These are phyloP conservation scores for Whalleya microplaca DNA, from an alignment of 2,329 filamentous ascomycete genomes.

Conservation along the genomic window DNA sequence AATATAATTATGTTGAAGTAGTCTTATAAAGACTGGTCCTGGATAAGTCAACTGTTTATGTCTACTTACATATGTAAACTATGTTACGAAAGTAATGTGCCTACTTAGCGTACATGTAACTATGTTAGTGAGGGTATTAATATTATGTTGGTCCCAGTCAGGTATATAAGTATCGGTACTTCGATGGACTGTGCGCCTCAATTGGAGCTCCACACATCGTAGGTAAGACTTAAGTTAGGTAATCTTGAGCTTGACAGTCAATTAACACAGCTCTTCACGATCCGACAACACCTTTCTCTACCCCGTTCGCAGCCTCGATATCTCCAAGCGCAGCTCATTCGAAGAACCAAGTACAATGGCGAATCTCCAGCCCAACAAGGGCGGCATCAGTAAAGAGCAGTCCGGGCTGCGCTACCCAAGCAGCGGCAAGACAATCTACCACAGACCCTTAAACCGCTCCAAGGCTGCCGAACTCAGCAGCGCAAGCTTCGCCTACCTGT, in stretches of 20 bases:
- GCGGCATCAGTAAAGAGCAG: conserved; percentile 51
- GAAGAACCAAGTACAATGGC: conserved; percentile 48
- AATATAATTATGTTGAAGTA: no score
- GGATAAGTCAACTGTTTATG: no score
- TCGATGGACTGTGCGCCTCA: background rate
- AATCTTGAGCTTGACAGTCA: background rate
- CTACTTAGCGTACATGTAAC: no score
- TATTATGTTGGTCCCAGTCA: no score
- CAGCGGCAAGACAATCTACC: conserved; percentile 97
- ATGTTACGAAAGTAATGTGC: no score
- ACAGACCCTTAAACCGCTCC: conserved; percentile 88
- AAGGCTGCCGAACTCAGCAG: conserved; percentile 89
- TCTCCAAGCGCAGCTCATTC: background rate
- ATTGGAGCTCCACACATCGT: background rate
- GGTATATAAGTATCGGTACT: background rate
- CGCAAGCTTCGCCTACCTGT: conserved; percentile 93
- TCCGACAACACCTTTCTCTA: no score
- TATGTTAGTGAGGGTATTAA: no score
- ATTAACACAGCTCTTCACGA: no score
- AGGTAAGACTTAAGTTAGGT: background rate
- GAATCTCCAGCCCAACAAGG: conserved; percentile 53
- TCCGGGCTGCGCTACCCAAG: conserved; percentile 82
- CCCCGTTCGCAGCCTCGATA: background rate
- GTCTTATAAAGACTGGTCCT: no score
- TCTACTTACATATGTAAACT: no score